Conservation (phyloP, 371 early-diverging fungal species). For the Syncephalastrum sp. region DNA sequence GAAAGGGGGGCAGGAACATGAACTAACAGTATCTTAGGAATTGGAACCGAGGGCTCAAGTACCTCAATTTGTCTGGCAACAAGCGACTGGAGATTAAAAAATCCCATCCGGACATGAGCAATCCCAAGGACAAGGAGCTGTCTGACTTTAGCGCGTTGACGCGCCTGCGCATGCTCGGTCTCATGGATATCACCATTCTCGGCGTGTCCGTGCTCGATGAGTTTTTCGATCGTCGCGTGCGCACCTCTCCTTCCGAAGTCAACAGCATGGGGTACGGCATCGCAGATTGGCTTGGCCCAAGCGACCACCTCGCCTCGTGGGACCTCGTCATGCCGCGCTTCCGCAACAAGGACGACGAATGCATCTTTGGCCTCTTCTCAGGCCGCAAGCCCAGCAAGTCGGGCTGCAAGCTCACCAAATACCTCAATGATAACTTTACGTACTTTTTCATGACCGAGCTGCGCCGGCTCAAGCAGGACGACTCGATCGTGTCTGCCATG, state of each 20-base stretch:
- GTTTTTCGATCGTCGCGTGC: conserved; percentile 75
- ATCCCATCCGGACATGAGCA: conserved; percentile 46
- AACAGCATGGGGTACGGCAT: conserved; percentile 85
- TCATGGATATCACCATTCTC: conserved; percentile 87
- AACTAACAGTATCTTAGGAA: conserved; percentile 49
- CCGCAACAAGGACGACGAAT: conserved; percentile 79
- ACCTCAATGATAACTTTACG: conserved; percentile 70
- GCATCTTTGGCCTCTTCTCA: conserved; percentile 88
- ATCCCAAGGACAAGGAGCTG: conserved; percentile 57
- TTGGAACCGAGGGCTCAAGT: conserved; percentile 87
- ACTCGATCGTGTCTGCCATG: conserved; percentile 60
- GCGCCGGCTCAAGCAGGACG: conserved; percentile 54
- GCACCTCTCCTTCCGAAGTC: conserved; percentile 81
- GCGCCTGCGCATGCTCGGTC: conserved; percentile 75
- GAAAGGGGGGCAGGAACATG: neutral
- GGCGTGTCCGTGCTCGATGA: conserved; percentile 83
- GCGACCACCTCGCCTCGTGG: conserved; percentile 69
- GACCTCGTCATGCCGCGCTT: conserved; percentile 83
- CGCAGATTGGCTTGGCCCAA: conserved; percentile 79
- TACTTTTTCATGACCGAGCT: conserved; percentile 73
- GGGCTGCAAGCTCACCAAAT: conserved; percentile 66
- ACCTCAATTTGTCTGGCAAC: conserved; percentile 91
- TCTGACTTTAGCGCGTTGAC: conserved; percentile 79
- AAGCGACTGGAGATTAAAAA: conserved; percentile 84
- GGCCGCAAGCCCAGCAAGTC: conserved; percentile 60